These are phyloP conservation scores for Pittosporum tobira DNA, from an alignment of 129 eudicot species.

Conservation along the genomic window DNA sequence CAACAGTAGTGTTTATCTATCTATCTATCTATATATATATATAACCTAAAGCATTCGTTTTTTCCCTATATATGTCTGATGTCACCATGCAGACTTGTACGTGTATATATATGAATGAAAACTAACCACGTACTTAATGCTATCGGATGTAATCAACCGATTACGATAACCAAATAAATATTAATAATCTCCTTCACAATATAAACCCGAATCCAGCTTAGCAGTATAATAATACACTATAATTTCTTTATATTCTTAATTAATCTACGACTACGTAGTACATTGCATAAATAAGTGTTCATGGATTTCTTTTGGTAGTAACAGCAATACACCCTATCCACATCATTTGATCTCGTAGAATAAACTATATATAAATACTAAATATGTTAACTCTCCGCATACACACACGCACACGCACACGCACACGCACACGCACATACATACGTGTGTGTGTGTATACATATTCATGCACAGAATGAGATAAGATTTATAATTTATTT, in stretches of 20 bases:
- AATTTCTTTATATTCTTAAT: too few relatives aligned
- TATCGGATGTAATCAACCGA: neutral
- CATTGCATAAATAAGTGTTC: neutral
- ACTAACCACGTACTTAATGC: constrained; percentile 1
- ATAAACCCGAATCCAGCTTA: neutral
- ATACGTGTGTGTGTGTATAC: too few relatives aligned
- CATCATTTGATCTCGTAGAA: neutral
- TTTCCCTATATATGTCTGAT: constrained; percentile 20
- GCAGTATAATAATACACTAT: too few relatives aligned
- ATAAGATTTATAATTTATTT: too few relatives aligned
- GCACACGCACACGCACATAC: too few relatives aligned
- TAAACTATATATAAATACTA: too few relatives aligned
- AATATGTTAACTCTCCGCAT: neutral
- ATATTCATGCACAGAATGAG: too few relatives aligned
- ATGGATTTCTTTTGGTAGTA: neutral
- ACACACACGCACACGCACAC: neutral
- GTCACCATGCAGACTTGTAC: constrained; percentile 18
- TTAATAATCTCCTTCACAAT: neutral
- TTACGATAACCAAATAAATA: neutral
- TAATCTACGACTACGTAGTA: neutral
- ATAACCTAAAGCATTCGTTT: neutral
- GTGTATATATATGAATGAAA: constrained; percentile 14
- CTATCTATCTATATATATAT: too few relatives aligned
- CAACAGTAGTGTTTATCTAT: too few relatives aligned
- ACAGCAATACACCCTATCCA: neutral